phyloP scores from a whole-genome alignment of 306 rosid genomes.

The Inga laurina region DNA sequence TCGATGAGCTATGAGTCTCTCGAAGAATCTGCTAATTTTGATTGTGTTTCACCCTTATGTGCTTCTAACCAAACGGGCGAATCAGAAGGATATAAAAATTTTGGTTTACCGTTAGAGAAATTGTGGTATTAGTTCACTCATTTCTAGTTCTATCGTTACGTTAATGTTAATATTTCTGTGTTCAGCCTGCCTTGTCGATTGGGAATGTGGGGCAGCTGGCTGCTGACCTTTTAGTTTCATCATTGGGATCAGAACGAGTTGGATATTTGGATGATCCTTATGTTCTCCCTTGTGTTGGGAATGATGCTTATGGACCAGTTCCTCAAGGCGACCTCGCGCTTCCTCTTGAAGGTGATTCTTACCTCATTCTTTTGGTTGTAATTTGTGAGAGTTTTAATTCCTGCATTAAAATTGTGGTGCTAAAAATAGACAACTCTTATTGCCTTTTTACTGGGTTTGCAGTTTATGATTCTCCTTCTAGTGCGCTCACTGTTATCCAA shows the following conservation, averaged over 20 bases:
- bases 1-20: neutral
- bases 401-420: neutral
- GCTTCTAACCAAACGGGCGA: neutral
- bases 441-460: slow-evolving; percentile 34
- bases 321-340: slow-evolving; percentile 86
- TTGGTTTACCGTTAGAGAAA: neutral
- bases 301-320: slow-evolving; percentile 81
- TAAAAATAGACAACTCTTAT: slow-evolving; percentile 4
- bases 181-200: slow-evolving; percentile 85
- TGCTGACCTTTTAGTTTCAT: slow-evolving; percentile 73
- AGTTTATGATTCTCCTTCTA: slow-evolving; percentile 77
- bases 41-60: neutral
- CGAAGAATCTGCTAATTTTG: neutral
- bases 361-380: slow-evolving; percentile 6
- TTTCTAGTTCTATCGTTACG: neutral
- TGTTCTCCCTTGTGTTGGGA: slow-evolving; percentile 91
- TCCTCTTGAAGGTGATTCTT: slow-evolving; percentile 78
- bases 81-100: neutral
- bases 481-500: slow-evolving; percentile 64
- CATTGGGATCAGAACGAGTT: slow-evolving; percentile 66
- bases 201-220: slow-evolving; percentile 93
- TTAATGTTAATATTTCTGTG: slow-evolving; percentile 4
- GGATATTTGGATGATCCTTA: slow-evolving; percentile 80
- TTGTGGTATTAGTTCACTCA: slow-evolving; percentile 22
- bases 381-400: neutral